Conservation (phyloP, 2,329 filamentous ascomycete genomes). For the Alternaria arbusti region DNA sequence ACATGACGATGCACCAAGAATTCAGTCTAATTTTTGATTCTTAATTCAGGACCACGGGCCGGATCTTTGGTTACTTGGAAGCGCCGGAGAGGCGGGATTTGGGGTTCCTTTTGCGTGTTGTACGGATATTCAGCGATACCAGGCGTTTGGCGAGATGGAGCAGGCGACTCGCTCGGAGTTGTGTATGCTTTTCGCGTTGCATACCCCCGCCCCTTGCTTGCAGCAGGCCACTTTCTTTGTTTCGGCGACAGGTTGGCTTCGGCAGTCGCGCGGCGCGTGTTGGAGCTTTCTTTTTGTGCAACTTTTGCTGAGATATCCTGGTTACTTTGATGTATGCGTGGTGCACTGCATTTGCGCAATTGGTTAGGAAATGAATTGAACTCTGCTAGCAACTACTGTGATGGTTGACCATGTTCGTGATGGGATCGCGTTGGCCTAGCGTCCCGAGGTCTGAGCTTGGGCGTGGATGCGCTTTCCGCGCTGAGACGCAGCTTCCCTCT, state of each 20-base stretch:
- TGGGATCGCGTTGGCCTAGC: slow-evolving; percentile 6
- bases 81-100: not conserved
- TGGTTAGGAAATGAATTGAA: not conserved
- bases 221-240: slow-evolving; percentile 13
- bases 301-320: slow-evolving; percentile 14
- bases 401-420: slow-evolving; percentile 1
- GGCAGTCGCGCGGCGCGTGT: not conserved
- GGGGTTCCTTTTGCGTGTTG: slow-evolving; percentile 9
- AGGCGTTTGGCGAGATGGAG: not conserved
- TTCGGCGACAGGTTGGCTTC: not conserved
- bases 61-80: slow-evolving; percentile 26
- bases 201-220: slow-evolving; percentile 27
- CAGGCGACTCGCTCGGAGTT: slow-evolving; percentile 1
- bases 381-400: not conserved
- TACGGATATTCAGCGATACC: slow-evolving; percentile 3
- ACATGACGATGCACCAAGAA: slow-evolving; percentile 15
- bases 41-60: slow-evolving; percentile 36
- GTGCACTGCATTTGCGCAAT: not conserved
- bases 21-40: slow-evolving; percentile 39
- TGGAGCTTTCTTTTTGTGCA: not conserved
- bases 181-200: slow-evolving; percentile 11
- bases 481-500: not conserved
- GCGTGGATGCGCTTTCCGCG: slow-evolving; percentile 1
- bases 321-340: not conserved
- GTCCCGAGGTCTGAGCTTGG: slow-evolving; percentile 5